Base-by-base conservation (phyloP, 139 green algal genomes). In the Pycnococcus provasolii region DNA sequence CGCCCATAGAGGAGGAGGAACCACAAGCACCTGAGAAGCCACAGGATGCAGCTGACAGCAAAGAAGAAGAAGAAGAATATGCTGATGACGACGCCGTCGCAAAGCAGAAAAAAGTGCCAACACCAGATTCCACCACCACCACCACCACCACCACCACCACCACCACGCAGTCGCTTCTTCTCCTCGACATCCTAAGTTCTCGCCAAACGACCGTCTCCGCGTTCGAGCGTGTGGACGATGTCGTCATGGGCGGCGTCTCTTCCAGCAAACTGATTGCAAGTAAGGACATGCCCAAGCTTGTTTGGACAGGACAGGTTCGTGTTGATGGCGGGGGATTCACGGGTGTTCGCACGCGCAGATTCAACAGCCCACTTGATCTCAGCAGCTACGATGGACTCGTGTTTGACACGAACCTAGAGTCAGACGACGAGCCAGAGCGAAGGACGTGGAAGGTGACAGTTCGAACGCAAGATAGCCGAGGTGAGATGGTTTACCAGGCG, bases 401-500 rank as follows among this genome's bases (percentile, higher is more conserved):
- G 9, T n/a, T 68, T 8, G 4, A 6, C 39, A n/a, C 6, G 9
- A 44, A 8, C 0, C 42, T 68, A 13, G 61, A 58, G 45, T 68
- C 61, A 11, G 61, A 68, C 61, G 61, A 55, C 45, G 61, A 68
- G 61, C 61, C 61, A 3, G 39, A 53, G 45, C 61, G 61, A 6
- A 42, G 61, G 43, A 68, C 61, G 61, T 68, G 61, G 61, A 68
- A 68, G 15, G 44, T 39, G 6, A 68, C 61, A 3, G 7, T 68
- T 3, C 61, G 61, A 4, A 68, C 61, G 46, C 61, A 57, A 8
- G 42, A 55, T 37, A 44, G 57, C 61, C 61, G 61, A 42, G 61
- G 61, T 44, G 61, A 68, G 45, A 44, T 68, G 6, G 61, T 68
- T 4, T 68, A 68, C 61, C 61, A 62, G 57, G 57, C 37, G 57